Conservation (phyloP, 129 eudicot species). For the Silybum marianum region DNA sequence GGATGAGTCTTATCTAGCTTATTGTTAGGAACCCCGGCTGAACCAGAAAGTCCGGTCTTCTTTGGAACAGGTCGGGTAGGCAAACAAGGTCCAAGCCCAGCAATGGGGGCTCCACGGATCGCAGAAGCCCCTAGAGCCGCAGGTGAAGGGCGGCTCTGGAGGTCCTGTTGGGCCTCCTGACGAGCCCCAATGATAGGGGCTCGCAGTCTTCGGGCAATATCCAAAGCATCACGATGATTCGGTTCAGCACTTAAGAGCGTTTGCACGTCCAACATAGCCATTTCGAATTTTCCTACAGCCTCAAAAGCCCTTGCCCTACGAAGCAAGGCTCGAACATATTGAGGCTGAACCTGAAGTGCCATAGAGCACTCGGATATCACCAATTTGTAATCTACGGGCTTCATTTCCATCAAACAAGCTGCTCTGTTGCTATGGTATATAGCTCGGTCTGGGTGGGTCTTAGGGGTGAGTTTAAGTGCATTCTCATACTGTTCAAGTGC, state of each 20-base stretch:
- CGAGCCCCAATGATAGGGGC: conserved; percentile 57
- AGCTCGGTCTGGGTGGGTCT: conserved; percentile 79
- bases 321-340: conserved; percentile 72
- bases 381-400: conserved; percentile 77
- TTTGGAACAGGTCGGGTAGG: conserved; percentile 78
- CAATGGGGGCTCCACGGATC: conserved; percentile 84
- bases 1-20: conserved; percentile 64
- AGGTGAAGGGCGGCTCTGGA: conserved; percentile 94
- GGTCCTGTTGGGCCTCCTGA: conserved; percentile 84
- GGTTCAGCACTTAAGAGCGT: conserved; percentile 61
- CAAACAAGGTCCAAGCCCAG: conserved; percentile 90
- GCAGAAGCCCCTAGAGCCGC: conserved; percentile 99
- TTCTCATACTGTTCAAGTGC: conserved; percentile 84
- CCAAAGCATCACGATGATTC: conserved; percentile 74
- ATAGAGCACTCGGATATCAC: conserved; percentile 78
- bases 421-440: conserved; percentile 90
- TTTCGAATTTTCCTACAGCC: conserved; percentile 82
- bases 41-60: conserved; percentile 51
- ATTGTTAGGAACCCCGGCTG: conserved; percentile 32
- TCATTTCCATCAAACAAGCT: conserved; percentile 98
- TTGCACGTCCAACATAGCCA: conserved; percentile 86
- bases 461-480: conserved; percentile 82
- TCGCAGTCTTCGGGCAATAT: conserved; percentile 70
- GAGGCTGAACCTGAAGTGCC: conserved; percentile 92
- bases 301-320: conserved; percentile 94